Base-by-base conservation (phyloP, 2,329 filamentous ascomycete genomes). In the Didymella keratinophila region DNA sequence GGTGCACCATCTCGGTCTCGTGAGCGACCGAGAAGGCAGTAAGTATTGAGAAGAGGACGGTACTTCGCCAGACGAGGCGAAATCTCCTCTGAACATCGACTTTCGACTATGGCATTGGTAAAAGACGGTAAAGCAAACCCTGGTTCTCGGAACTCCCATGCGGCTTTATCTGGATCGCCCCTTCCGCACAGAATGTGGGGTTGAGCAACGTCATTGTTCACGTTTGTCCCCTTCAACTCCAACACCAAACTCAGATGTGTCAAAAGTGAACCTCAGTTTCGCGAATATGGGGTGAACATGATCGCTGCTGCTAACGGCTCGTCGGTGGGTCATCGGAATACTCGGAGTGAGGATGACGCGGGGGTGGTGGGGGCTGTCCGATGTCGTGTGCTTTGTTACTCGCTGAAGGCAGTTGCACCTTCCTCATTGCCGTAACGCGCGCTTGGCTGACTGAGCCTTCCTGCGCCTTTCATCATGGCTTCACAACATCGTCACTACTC, bases 321-420 rank as follows among this genome's bases (percentile, higher is more conserved):
- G 37, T 44, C 27, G 21, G 18, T 37, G 45, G 21, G 16, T 23
- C 37, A 18, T 28, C 36, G 52, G 55, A 60, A 25, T 51, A 49
- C 14, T 46, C 45, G 56, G 45, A 53, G 47, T 60, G 44, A 58
- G 50, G 48, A 62, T 39, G 52, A 61, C 52, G 47, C 48, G 60
- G 57, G 36, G 56, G 54, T 41, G 52, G 58, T 16, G 48, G 52
- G 37, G 41, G 34, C 50, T 54, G 56, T 25, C 44, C 18, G 34
- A 47, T 57, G 42, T 69, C 61, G 66, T 59, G 63, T 67, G 65
- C 45, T 52, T 45, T 69, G 52, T 66, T 48, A 71, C 65, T 71
- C 63, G 66, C 59, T 57, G 45, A 56, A 51, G 53, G 23, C 21
- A 28, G 30, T 49, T 57, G 46, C 69, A 65, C 70, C 66, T 71